Conservation (phyloP, 345 rosid genomes). For the Citrus sinensis region DNA sequence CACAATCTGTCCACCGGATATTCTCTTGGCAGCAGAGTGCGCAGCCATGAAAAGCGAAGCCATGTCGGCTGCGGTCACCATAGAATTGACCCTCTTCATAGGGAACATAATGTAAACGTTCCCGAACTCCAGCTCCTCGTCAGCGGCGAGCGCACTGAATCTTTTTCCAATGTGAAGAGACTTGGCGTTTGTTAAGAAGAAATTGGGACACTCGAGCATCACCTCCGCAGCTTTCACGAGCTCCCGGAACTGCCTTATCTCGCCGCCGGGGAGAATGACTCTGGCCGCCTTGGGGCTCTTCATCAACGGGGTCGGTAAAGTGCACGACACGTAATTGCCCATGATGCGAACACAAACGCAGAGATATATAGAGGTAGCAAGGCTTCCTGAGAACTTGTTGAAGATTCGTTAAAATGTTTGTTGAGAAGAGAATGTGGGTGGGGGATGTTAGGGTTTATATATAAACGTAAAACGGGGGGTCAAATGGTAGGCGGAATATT, state of each 20-base stretch:
- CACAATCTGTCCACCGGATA: slow-evolving; percentile 20
- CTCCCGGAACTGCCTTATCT: slow-evolving; percentile 43
- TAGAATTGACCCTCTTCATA: slow-evolving; percentile 44
- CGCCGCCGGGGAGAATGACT: slow-evolving; percentile 58
- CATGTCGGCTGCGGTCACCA: slow-evolving; percentile 52
- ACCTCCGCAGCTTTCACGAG: slow-evolving; percentile 55
- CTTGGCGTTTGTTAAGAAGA: slow-evolving; percentile 38
- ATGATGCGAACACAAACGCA: slow-evolving; percentile 2
- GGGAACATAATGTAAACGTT: slow-evolving; percentile 62
- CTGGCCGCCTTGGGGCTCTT: slow-evolving; percentile 34
- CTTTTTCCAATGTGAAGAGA: slow-evolving; percentile 57
- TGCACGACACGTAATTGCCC: slow-evolving; percentile 62
- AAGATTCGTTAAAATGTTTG: background rate
- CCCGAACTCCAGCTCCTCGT: slow-evolving; percentile 58
- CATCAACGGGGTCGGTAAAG: slow-evolving; percentile 31
- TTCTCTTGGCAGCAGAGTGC: slow-evolving; percentile 31
- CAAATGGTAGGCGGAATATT: background rate
- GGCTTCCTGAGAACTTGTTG: background rate
- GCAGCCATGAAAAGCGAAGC: slow-evolving; percentile 53
- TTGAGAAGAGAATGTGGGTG: background rate
- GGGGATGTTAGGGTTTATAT: background rate
- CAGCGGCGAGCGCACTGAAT: slow-evolving; percentile 52
- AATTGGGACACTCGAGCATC: slow-evolving; percentile 63
- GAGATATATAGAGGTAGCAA: too few species aligned
- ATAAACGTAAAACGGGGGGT: background rate